Evolutionary conservation across 129 eudicot species (phyloP), one percentile per base, ranked within the genome.

Genomic region (Saposhnikovia divaricata): DNA sequence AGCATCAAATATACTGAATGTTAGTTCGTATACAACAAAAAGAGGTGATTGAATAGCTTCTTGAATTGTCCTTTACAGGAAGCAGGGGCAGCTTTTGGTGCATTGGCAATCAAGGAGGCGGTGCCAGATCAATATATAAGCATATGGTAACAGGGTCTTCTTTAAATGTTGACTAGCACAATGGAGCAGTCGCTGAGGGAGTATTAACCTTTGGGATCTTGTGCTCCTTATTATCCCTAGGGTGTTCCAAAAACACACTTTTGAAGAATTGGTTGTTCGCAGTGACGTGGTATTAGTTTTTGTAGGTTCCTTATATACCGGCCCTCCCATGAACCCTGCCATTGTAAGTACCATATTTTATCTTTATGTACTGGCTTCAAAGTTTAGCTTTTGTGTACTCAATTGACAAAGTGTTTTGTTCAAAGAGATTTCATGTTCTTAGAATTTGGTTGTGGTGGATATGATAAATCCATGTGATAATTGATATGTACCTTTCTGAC

Each of bases 41-140:
- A 5, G 31, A 39, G 48, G 5, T 6, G n/a, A 21, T 18, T 19
- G 2, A 72, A 19, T 72, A 9, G 11, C 46, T 37, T 40, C 28
- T 72, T 7, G 21, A 69, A 69, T 15, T 43, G 50, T 77, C 37
- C 71, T 71, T 80, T 79, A 65, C 92, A 93, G 96, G 98, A 88
- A 39, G 88, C 87, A 73, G 98, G 98, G 71, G 96, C 96, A 28
- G 93, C 80, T 59, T 90, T 84, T 82, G 98, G 93, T 83, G 91
- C 86, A 11, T 25, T 89, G 72, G 92, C 89, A 50, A 84, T 93
- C 63, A 34, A 57, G 84, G 93, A 93, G 75, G 78, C 90, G 84
- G 91, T 90, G 91, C 98, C 96, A 14, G 46, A 51, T 42, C 76
- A 93, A 77, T 93, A 90, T 93, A 90, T 83, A 89, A 93, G 73